Evolutionary conservation across 2,329 filamentous ascomycete genomes (phyloP), one percentile per base, ranked within the genome.

Genomic region (Hypoxylon sp.): DNA sequence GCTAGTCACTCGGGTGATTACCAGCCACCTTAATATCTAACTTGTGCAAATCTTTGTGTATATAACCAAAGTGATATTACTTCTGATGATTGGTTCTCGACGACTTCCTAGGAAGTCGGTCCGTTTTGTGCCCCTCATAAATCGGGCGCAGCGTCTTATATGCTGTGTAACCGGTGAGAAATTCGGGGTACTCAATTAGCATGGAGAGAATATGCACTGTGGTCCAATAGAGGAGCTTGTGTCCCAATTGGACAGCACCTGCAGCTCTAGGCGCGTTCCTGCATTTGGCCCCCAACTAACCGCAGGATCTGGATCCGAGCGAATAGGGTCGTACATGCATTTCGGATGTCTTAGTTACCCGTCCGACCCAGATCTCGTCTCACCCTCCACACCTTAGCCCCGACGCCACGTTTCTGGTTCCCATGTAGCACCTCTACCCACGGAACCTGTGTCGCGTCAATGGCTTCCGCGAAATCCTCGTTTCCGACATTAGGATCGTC

Each of bases 361-460:
- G 28, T 52, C 43, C 82, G 81, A 7, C 89, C 89, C 5, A 91
- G 77, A 76, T 91, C 88, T 70, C 89, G 85, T 63, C 89, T 82
- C 10, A 91, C 89, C 67, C 88, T 84, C 88, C 88, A 91, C 9
- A 89, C 87, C 55, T 83, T 83, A 2, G 87, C 88, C 13, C 89
- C 89, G 10, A 85, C 82, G 3, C 85, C 85, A 60, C 87, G 81
- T 68, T 83, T 87, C 75, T 87, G 82, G 58, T 84, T 85, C 2
- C 84, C 87, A 49, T 82, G 81, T 9, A 89, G 76, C 45, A 83
- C 82, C 73, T 90, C 87, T 11, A 90, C 84, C 88, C 88, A 91
- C 1, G 88, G 88, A 1, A 83, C 78, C 34, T 80, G 74, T 2
- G 78, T 65, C 70, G 71, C 46, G 36, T 64, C 69, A 1, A 76